phyloP scores from a whole-genome alignment of 148 eudicot genomes.

The Pharnaceum exiguum region DNA sequence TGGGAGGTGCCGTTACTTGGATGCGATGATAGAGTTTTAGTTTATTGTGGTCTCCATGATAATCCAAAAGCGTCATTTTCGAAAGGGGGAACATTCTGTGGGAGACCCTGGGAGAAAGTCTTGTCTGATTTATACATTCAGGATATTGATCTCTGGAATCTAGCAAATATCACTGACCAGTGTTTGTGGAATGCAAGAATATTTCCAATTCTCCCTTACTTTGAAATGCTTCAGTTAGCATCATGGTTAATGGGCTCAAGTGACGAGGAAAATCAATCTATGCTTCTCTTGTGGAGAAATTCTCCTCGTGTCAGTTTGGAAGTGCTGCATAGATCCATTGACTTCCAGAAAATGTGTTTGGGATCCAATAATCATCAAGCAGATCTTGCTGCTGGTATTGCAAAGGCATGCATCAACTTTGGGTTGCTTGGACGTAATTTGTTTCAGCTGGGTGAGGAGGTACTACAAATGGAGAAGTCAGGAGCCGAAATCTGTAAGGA shows the following conservation, averaged over 20 bases:
- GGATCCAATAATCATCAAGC: constrained; percentile 81
- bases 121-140: constrained; percentile 63
- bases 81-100: constrained; percentile 87
- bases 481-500: constrained; percentile 67
- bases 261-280: constrained; percentile 33
- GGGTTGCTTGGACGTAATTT: constrained; percentile 91
- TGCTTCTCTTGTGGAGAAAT: constrained; percentile 53
- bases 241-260: constrained; percentile 83
- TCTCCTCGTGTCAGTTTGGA: constrained; percentile 77
- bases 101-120: constrained; percentile 89
- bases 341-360: constrained; percentile 73
- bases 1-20: constrained; percentile 98
- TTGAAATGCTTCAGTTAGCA: constrained; percentile 78
- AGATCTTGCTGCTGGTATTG: constrained; percentile 82
- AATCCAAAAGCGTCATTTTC: constrained; percentile 71
- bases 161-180: constrained; percentile 33
- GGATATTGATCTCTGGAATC: constrained; percentile 71
- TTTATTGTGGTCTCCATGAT: constrained; percentile 96
- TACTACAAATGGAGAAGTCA: constrained; percentile 57
- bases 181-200: constrained; percentile 96
- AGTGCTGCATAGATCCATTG: constrained; percentile 84
- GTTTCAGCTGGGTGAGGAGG: constrained; percentile 78
- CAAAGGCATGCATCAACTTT: constrained; percentile 71
- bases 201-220: constrained; percentile 70
- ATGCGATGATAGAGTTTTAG: constrained; percentile 58